Conservation (phyloP, 192 early-diverging fungal genomes). For the Mortierella hygrophila region DNA sequence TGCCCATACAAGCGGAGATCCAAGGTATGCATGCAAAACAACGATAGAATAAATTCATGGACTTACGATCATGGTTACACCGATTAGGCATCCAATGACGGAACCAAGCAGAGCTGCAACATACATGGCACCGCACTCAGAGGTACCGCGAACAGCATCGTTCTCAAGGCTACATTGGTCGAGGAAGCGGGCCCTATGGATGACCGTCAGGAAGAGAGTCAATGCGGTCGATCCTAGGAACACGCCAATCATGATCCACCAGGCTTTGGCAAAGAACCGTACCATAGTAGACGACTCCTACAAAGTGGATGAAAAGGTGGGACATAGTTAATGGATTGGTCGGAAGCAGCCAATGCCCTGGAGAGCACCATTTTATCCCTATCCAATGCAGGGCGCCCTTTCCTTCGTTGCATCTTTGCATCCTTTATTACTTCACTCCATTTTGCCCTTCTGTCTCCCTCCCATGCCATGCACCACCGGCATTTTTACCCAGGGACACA, state of each 20-base stretch:
- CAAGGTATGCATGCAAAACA: background rate
- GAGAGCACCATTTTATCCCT: background rate
- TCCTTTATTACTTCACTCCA: background rate
- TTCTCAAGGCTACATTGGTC: slow-evolving; percentile 26
- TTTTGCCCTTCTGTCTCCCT: background rate
- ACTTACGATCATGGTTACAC: slow-evolving; percentile 52
- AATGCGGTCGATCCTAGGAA: slow-evolving; percentile 40
- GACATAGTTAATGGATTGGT: background rate
- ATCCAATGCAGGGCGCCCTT: background rate
- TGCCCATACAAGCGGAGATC: background rate
- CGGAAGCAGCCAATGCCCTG: background rate
- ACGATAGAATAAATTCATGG: background rate
- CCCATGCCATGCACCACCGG: background rate
- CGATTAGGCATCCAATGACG: slow-evolving; percentile 39
- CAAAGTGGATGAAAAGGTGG: background rate
- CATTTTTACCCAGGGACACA: background rate
- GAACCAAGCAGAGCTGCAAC: slow-evolving; percentile 40
- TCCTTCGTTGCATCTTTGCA: background rate
- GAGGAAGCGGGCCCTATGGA: slow-evolving; percentile 34
- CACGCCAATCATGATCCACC: slow-evolving; percentile 48
- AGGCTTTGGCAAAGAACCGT: slow-evolving; percentile 30
- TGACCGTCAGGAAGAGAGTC: slow-evolving; percentile 33
- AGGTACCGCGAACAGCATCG: slow-evolving; percentile 6
- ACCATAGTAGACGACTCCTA: slow-evolving; percentile 40
- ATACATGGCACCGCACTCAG: slow-evolving; percentile 45